A percentile compares a stretch with the other conserved stretches of the same genome.
These are phyloP conservation scores for Penicillium psychrosexuale DNA, from an alignment of 2,329 filamentous ascomycete genomes.

Conservation along the genomic window DNA sequence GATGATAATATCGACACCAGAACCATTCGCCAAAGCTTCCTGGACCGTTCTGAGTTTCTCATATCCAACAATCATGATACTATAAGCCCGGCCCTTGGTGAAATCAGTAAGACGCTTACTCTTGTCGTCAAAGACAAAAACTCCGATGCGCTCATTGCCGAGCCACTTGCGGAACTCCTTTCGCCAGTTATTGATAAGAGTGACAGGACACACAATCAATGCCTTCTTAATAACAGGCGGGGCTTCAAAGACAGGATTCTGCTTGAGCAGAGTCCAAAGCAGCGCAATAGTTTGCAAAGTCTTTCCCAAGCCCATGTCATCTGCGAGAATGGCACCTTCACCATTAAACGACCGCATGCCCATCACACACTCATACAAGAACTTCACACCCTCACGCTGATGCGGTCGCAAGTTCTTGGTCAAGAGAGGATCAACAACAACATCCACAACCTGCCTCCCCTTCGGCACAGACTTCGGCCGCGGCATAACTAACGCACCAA, in stretches of 20 bases:
- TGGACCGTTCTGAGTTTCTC: constrained; percentile 66
- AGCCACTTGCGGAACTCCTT: constrained; percentile 73
- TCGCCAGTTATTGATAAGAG: constrained; percentile 69
- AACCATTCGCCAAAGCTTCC: constrained; percentile 61
- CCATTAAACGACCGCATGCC: constrained; percentile 64
- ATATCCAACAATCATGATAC: constrained; percentile 70
- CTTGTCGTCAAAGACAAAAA: constrained; percentile 62
- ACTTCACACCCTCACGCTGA: constrained; percentile 66
- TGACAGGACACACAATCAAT: constrained; percentile 69
- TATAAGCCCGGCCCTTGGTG: constrained; percentile 65
- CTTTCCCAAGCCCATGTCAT: constrained; percentile 75
- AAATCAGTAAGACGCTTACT: constrained; percentile 64
- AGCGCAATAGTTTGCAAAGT: constrained; percentile 70
- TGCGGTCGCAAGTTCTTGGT: constrained; percentile 62
- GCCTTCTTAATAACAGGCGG: constrained; percentile 65
- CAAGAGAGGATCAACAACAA: constrained; percentile 67
- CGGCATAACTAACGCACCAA: constrained; percentile 65
- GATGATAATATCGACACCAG: constrained; percentile 65
- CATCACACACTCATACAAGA: constrained; percentile 75
- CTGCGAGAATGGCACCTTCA: constrained; percentile 67
- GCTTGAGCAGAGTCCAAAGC: constrained; percentile 69
- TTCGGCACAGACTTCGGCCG: constrained; percentile 54
- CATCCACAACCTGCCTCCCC: constrained; percentile 66
- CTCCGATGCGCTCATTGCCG: constrained; percentile 65
- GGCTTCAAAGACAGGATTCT: constrained; percentile 62